Evolutionary conservation across 2,329 filamentous ascomycete genomes (phyloP), one percentile per base, ranked within the genome.

Genomic region (Paracoccidioides lutzii): DNA sequence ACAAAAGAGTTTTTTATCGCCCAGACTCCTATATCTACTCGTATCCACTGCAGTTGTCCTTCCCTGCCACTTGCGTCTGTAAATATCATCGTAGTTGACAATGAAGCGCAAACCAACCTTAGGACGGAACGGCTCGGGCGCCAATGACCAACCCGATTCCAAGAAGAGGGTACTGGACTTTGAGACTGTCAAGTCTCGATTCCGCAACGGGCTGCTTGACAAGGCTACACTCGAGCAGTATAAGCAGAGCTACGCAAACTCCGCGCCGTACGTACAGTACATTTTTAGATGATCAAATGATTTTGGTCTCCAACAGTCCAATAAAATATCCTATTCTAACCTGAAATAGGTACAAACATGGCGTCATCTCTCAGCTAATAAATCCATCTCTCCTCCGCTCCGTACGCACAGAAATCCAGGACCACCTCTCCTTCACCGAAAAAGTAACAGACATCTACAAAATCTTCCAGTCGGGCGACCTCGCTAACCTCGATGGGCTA

Each of bases 401-500:
- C 55, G 93, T 98, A 58, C 90, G 93, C 67, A 75, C 80, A 66
- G 93, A 98, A 75, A 91, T 97, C 71, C 85, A 85, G 71, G 79
- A 86, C 63, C 90, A 95, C 67, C 87, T 98, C 62, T 84, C 88
- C 62, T 98, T 98, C 75, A 96, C 93, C 10, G 90, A 90, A 64
- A 98, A 98, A 72, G 93, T 98, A 73, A 98, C 93, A 50, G 93
- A 98, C 71, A 98, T 98, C 65, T 98, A 98, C 81, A 95, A 94
- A 74, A 97, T 98, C 67, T 90, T 96, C 78, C 93, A 98, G 76
- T 97, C 91, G 4, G 93, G 93, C 61, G 93, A 98, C 70, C 80
- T 98, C 38, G 93, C 93, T 49, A 98, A 98, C 73, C 82, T 98
- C 57, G 91, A 96, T 71, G 93, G 93, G 30, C 81, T 98, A 45